Conservation (phyloP, 192 early-diverging fungal species). For the Backusella parvicylindrica region DNA sequence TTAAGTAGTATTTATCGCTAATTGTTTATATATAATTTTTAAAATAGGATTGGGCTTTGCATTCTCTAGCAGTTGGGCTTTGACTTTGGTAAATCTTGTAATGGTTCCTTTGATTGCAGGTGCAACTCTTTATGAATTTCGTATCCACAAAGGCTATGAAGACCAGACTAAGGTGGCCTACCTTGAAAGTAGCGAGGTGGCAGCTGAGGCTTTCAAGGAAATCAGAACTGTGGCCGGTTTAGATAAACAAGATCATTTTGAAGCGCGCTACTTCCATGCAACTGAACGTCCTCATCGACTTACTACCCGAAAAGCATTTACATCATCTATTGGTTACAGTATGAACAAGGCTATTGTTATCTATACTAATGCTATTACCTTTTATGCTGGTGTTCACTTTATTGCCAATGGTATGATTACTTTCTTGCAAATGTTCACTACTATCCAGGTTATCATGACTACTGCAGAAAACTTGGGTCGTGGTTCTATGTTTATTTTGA, state of each 20-base stretch:
- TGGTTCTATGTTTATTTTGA: conserved; percentile 66
- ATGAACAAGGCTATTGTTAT: conserved; percentile 67
- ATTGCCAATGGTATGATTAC: conserved; percentile 13
- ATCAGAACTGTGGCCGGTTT: conserved; percentile 85
- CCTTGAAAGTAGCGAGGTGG: conserved; percentile 74
- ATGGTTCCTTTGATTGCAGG: conserved; percentile 55
- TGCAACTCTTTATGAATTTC: conserved; percentile 48
- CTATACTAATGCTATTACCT: conserved; percentile 69
- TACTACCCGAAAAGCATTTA: conserved; percentile 57
- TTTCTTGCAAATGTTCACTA: conserved; percentile 20
- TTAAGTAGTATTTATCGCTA: not conserved
- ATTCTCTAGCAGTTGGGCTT: conserved; percentile 72
- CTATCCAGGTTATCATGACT: conserved; percentile 16
- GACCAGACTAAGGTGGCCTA: conserved; percentile 66
- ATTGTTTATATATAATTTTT: not conserved
- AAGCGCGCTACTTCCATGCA: conserved; percentile 54
- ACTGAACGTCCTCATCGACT: conserved; percentile 67
- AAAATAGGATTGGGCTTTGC: conserved; percentile 45
- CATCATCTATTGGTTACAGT: conserved; percentile 68
- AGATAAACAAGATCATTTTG: conserved; percentile 68
- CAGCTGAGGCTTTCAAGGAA: conserved; percentile 77
- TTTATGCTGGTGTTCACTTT: conserved; percentile 58
- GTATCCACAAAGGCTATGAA: conserved; percentile 52
- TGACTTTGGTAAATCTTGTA: conserved; percentile 72
- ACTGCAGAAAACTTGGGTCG: conserved; percentile 51